Percentiles rank a stretch among this genome's conserved stretches.
phyloP scores from a whole-genome alignment of 148 eudicot species.

The Rhododendron vialii region DNA sequence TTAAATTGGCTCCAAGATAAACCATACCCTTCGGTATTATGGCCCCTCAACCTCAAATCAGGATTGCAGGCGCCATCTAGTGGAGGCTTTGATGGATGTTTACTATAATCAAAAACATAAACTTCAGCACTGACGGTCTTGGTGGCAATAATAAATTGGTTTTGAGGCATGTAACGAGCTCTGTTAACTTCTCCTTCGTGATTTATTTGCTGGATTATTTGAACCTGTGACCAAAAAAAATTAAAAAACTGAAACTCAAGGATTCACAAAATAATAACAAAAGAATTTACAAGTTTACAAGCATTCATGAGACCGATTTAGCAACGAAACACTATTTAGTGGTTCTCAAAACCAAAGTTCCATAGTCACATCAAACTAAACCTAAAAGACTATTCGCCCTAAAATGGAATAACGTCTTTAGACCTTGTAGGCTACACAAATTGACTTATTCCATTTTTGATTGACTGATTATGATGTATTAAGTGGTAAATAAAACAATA shows the following conservation, averaged over 20 bases:
- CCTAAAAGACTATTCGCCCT: neutral
- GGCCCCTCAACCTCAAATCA: slow-evolving; percentile 85
- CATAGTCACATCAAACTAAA: neutral
- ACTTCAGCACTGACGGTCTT: slow-evolving; percentile 86
- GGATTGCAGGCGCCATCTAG: slow-evolving; percentile 66
- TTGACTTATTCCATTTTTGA: neutral
- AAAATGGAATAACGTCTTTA: neutral
- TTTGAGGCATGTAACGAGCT: slow-evolving; percentile 94
- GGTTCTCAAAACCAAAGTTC: neutral
- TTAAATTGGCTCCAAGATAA: slow-evolving; percentile 74
- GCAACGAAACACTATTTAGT: neutral
- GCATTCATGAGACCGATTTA: neutral
- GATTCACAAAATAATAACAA: neutral
- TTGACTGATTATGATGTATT: neutral
- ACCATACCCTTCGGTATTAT: slow-evolving; percentile 77
- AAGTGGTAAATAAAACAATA: neutral
- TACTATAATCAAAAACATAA: slow-evolving; percentile 80
- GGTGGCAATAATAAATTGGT: slow-evolving; percentile 79
- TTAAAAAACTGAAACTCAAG: neutral
- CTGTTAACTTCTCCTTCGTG: slow-evolving; percentile 93
- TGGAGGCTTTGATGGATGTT: slow-evolving; percentile 86
- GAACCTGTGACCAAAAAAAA: slow-evolving; percentile 51
- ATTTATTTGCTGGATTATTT: slow-evolving; percentile 83
- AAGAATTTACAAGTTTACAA: neutral
- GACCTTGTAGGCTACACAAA: too few species aligned